phyloP scores from a whole-genome alignment of 2,329 filamentous ascomycete species.

The Zalaria obscura region DNA sequence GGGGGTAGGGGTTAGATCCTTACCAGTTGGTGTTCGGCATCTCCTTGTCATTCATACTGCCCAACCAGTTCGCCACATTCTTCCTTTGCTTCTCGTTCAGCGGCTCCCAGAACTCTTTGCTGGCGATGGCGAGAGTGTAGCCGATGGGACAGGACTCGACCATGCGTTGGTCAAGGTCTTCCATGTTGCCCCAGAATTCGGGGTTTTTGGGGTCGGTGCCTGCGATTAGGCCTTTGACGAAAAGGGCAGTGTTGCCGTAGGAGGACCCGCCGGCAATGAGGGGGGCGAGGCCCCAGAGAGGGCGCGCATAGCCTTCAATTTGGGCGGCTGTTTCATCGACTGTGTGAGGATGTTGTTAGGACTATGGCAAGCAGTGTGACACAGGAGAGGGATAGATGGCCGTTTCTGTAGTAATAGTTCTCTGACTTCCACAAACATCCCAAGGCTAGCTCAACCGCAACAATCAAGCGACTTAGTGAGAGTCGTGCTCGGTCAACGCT shows the following conservation, averaged over 20 bases:
- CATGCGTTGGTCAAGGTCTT: conserved; percentile 70
- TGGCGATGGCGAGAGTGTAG: conserved; percentile 57
- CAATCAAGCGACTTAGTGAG: not conserved
- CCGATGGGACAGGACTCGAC: conserved; percentile 74
- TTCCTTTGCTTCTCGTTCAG: conserved; percentile 46
- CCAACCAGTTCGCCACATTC: conserved; percentile 60
- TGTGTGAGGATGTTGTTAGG: conserved; percentile 1
- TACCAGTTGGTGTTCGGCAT: conserved; percentile 52
- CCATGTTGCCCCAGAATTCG: conserved; percentile 66
- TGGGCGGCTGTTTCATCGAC: conserved; percentile 64
- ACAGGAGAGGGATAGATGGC: too few species aligned
- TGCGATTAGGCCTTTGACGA: conserved; percentile 54
- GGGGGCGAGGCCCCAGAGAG: conserved; percentile 61
- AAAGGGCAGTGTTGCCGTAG: conserved; percentile 50
- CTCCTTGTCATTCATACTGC: conserved; percentile 67
- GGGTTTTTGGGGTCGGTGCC: conserved; percentile 56
- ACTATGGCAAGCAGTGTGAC: too few species aligned
- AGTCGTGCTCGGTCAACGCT: too few species aligned
- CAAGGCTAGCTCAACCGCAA: not conserved
- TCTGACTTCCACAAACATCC: too few species aligned
- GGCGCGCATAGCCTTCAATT: conserved; percentile 61
- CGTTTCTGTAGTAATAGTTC: too few species aligned
- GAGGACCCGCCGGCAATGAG: conserved; percentile 54
- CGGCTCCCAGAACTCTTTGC: conserved; percentile 49
- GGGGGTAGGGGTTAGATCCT: too few species aligned